Evolutionary conservation across 192 early-diverging fungal genomes (phyloP), one percentile per base, ranked within the genome.

Genomic region (Backusella macrospora): DNA sequence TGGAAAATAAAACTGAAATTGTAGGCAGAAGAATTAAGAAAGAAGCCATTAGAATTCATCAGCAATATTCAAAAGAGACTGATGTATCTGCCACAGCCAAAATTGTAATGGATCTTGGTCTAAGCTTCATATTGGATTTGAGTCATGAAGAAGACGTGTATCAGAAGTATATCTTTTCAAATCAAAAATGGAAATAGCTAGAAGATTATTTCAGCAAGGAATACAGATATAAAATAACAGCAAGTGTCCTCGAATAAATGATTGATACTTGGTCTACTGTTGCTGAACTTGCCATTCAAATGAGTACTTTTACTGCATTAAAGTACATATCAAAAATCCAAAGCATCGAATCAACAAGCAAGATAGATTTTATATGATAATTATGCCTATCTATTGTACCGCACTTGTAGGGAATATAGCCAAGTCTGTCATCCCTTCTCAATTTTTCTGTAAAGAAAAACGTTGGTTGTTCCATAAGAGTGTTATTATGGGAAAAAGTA

Each of bases 391-490:
- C 42, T 43, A 43, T 43, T 43, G 5, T 43, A 43, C 42, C 4
- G 37, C 34, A 64, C 62, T 5, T 64, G 39, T 10, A 14, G 62
- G 62, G 16, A 5, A 64, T 15, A 64, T 37, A 64, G 39, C 10
- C 62, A 64, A 64, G 39, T 38, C 62, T 64, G 62, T 64, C 62
- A 64, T 39, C 62, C 62, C 34, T 14, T 14, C 62, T 64, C 37
- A 64, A 64, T 16, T 64, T 40, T 64, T 64, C 62, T 64, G 62
- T 64, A 64, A 64, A 64, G 62, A 14, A 39, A 64, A 64, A 64
- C 62, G 62, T 10, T 7, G 62, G 62, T 39, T 64, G 62, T 64
- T 64, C 62, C 62, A 64, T 64, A 37, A 64, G 62, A 39, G 26
- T 1, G 42, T 43, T 5, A 64, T 64, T 64, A 39, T 34, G 0